Base-by-base conservation (phyloP, 75 land plant genomes). In the Sequoia sempervirens region DNA sequence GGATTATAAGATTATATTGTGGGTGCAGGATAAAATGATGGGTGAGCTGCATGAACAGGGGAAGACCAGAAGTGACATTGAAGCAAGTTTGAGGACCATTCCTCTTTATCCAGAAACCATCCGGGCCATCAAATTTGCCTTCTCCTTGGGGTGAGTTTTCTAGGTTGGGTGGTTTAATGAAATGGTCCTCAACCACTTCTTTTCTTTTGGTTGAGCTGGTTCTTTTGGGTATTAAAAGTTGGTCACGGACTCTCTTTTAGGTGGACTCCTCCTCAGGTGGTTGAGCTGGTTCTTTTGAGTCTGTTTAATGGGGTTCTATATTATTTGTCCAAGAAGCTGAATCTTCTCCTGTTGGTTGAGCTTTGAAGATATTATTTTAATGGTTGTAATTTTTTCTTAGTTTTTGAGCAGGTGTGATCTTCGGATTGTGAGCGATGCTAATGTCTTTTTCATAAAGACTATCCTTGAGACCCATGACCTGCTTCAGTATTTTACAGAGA, bases 341-440 rank as follows among this genome's bases (percentile, higher is more conserved):
- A 18, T 5, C 34, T 43, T 45, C 52, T 5, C 3, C 34, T 18
- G 7, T 50, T 81, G 34, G 8, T 23, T 15, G 13, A 80, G 50
- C 50, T 18, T 50, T 75, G 5, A 2, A 75, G 26, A 75, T 11
- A 8, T 36, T 0, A 10, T 83, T 1, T 83, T 10, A 0, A 37
- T 34, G 20, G 80, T 41, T 79, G 17, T n/a, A 14, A 64, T 85
- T 74, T 38, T 82, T 85, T 83, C 52, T 68, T 45, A 34, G 70
- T 47, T 52, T 37, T n/a, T 80, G 10, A 32, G 75, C 86, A 93
- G 99, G 85, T 96, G 96, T 85, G 95, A 96, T 36, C 84, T 96
- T 85, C 91, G 86, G 88, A 88, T 96, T 47, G 90, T 96, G 15
- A 96, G 98, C 78, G 98, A 96, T 88, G 97, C 97, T 0, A 96